Percentiles rank a stretch among this genome's conserved stretches.
phyloP scores from a whole-genome alignment of 108 stramenopile species.

The Skeletonema costatum region DNA sequence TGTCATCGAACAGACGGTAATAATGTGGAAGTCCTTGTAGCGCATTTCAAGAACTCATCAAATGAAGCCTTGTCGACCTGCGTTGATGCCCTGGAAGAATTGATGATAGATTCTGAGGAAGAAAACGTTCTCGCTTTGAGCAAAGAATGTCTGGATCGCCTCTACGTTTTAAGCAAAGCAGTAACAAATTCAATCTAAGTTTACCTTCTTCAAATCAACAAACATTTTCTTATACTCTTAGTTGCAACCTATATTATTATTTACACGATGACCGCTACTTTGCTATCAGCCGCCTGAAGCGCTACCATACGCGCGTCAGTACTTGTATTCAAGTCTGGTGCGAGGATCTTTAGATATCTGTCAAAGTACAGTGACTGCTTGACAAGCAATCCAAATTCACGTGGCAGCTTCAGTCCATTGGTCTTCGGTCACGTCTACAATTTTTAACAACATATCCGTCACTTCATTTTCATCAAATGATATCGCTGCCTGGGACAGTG shows the following conservation, averaged over 20 bases:
- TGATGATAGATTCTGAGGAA: background rate
- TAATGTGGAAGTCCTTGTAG: background rate
- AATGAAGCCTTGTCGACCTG: background rate
- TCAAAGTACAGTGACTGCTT: slow-evolving; percentile 98
- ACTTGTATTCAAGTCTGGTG: slow-evolving; percentile 89
- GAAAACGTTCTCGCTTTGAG: background rate
- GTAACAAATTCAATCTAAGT: background rate
- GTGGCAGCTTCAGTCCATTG: slow-evolving; percentile 93
- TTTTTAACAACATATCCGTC: slow-evolving; percentile 83
- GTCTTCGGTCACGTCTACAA: slow-evolving; percentile 91
- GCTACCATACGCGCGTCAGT: slow-evolving; percentile 58
- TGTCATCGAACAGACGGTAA: background rate
- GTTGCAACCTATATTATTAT: background rate
- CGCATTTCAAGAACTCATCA: background rate
- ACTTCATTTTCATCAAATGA: slow-evolving; percentile 88
- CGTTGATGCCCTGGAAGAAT: background rate
- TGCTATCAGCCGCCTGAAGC: background rate
- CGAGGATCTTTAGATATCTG: slow-evolving; percentile 93
- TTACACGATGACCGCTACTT: background rate
- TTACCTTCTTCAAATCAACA: background rate
- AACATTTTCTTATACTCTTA: no score
- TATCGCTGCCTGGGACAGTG: slow-evolving; percentile 45
- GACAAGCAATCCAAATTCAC: slow-evolving; percentile 95
- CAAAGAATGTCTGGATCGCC: background rate
- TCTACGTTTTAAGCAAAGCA: background rate